These are phyloP conservation scores for Scedosporium boydii DNA, from an alignment of 2,329 filamentous ascomycete species.

Conservation along the genomic window DNA sequence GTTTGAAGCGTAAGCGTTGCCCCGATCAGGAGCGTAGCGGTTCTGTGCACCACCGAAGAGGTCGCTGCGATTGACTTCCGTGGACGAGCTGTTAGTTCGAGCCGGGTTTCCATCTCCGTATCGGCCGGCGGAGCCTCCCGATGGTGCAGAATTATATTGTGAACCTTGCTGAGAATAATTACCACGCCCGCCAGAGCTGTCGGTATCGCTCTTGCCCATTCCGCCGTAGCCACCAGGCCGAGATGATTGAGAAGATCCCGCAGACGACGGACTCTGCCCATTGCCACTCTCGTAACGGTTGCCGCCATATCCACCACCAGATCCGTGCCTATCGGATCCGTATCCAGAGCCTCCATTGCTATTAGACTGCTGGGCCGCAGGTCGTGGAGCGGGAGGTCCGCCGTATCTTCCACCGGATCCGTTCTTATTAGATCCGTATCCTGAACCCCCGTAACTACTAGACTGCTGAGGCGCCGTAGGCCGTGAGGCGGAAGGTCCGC, in stretches of 20 bases:
- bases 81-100: neutral
- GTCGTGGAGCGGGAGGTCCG: slow-evolving; percentile 16
- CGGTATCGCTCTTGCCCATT: slow-evolving; percentile 31
- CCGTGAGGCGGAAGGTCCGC: slow-evolving; percentile 18
- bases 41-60: slow-evolving; percentile 51
- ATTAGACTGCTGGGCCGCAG: neutral
- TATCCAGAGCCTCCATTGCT: slow-evolving; percentile 25
- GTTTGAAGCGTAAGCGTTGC: neutral
- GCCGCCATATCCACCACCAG: slow-evolving; percentile 34
- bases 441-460: too few species aligned
- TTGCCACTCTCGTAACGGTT: slow-evolving; percentile 40
- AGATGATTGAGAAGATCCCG: slow-evolving; percentile 14
- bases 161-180: neutral
- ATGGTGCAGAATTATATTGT: neutral
- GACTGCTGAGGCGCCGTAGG: neutral
- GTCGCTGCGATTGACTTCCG: slow-evolving; percentile 46
- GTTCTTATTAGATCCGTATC: too few species aligned
- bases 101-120: neutral
- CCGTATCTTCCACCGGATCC: neutral
- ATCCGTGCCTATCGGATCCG: slow-evolving; percentile 43
- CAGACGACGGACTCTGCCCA: slow-evolving; percentile 16
- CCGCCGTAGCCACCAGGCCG: slow-evolving; percentile 53
- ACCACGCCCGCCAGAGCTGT: slow-evolving; percentile 8
- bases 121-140: neutral
- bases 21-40: slow-evolving; percentile 32